phyloP scores from a whole-genome alignment of 441 rosid genomes.

The Erysimum cheiri region DNA sequence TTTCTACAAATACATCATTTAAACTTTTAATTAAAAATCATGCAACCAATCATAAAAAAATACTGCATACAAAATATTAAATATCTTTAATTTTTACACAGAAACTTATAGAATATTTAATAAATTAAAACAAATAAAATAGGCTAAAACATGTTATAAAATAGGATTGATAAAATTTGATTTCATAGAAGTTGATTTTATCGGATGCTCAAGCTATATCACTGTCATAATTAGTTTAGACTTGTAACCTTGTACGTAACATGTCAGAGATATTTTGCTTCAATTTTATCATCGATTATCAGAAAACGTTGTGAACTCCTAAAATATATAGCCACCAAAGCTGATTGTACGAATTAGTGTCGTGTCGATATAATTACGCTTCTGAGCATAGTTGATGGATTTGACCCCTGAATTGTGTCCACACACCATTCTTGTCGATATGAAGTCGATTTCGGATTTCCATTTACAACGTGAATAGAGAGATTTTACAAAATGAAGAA shows the following conservation, averaged over 20 bases:
- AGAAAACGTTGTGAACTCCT: slow-evolving; percentile 17
- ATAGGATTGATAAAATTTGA: too few species aligned
- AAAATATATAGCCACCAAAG: slow-evolving; percentile 38
- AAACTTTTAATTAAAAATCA: too few species aligned
- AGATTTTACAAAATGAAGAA: background rate
- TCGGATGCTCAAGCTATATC: background rate
- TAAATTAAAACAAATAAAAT: too few species aligned
- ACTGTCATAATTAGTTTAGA: slow-evolving; percentile 20
- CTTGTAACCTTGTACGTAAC: slow-evolving; percentile 30
- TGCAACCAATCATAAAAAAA: too few species aligned
- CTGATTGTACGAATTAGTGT: slow-evolving; percentile 37
- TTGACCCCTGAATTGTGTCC: slow-evolving; percentile 36
- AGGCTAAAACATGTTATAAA: too few species aligned
- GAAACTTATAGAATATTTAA: too few species aligned
- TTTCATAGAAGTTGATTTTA: background rate
- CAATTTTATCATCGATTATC: slow-evolving; percentile 18
- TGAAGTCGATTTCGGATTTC: slow-evolving; percentile 18
- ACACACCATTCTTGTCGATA: slow-evolving; percentile 35
- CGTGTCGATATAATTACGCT: slow-evolving; percentile 49
- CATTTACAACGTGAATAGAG: background rate
- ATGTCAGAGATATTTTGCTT: slow-evolving; percentile 37
- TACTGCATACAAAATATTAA: too few species aligned
- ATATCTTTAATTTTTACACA: too few species aligned
- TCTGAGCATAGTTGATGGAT: slow-evolving; percentile 43
- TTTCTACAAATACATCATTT: too few species aligned